These are phyloP conservation scores for Fomes fomentarius DNA, from an alignment of 1,284 basidiomycete species.

Conservation along the genomic window DNA sequence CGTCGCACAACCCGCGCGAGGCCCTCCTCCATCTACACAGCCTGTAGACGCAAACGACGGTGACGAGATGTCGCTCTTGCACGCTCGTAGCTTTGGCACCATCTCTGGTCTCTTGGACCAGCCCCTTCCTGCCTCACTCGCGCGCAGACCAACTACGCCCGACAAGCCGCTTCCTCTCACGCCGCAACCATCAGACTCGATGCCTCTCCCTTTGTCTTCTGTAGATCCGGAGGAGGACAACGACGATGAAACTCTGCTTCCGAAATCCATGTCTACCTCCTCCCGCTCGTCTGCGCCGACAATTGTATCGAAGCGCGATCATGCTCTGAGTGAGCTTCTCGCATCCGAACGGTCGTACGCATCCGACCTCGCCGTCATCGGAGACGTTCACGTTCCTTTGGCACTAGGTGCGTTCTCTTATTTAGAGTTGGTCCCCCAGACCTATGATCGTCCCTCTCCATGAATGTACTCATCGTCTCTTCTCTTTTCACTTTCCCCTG, in stretches of 20 bases:
- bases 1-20: slow-evolving; percentile 11
- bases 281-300: slow-evolving; percentile 24
- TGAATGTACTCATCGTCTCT: background rate
- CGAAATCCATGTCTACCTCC: slow-evolving; percentile 11
- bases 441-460: background rate
- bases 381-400: slow-evolving; percentile 82
- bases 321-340: slow-evolving; percentile 84
- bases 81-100: slow-evolving; percentile 34
- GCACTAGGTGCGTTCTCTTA: slow-evolving; percentile 56
- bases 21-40: slow-evolving; percentile 5
- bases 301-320: slow-evolving; percentile 69
- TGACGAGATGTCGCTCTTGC: slow-evolving; percentile 31
- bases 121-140: slow-evolving; percentile 10
- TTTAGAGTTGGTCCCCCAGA: slow-evolving; percentile 3
- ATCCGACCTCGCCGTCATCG: slow-evolving; percentile 83
- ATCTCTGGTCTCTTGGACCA: slow-evolving; percentile 34
- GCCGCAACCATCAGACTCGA: slow-evolving; percentile 23
- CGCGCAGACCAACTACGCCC: slow-evolving; percentile 27
- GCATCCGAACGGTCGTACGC: slow-evolving; percentile 89
- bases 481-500: background rate
- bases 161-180: slow-evolving; percentile 38
- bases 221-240: slow-evolving; percentile 14
- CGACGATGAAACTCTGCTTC: slow-evolving; percentile 20
- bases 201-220: slow-evolving; percentile 15
- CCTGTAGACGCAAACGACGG: slow-evolving; percentile 13